Percentiles rank a stretch among this genome's conserved stretches.
Conservation (phyloP, 768 basidiomycete genomes). For the Hypsizygus marmoreus region DNA sequence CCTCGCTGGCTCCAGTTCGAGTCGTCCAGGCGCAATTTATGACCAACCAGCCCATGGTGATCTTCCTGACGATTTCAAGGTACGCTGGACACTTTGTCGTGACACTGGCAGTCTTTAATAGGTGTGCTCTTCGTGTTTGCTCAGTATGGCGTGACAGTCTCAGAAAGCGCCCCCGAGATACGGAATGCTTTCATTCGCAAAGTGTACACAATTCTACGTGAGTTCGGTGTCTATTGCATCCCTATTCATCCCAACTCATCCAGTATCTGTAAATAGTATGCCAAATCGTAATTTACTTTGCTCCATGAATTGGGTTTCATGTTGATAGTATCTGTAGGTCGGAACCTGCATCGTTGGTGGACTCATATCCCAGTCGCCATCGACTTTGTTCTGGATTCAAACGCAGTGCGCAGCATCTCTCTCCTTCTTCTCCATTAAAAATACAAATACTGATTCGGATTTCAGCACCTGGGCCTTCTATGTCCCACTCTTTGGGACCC, state of each 20-base stretch:
- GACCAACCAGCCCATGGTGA: slow-evolving; percentile 77
- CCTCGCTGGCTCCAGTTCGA: slow-evolving; percentile 52
- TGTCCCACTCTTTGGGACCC: slow-evolving; percentile 73
- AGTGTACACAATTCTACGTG: slow-evolving; percentile 88
- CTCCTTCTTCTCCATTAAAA: background rate
- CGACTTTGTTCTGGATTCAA: slow-evolving; percentile 69
- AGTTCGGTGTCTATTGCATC: slow-evolving; percentile 32
- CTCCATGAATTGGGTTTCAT: background rate
- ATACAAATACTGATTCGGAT: slow-evolving; percentile 1
- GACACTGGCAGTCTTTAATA: background rate
- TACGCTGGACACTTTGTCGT: slow-evolving; percentile 28
- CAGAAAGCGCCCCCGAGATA: slow-evolving; percentile 77
- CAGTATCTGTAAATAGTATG: slow-evolving; percentile 44
- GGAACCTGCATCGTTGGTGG: slow-evolving; percentile 82
- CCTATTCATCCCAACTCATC: slow-evolving; percentile 3
- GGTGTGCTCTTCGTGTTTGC: slow-evolving; percentile 6
- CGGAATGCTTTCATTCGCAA: slow-evolving; percentile 87
- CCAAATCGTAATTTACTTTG: slow-evolving; percentile 62
- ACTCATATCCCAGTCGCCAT: slow-evolving; percentile 60
- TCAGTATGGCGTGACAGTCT: slow-evolving; percentile 81
- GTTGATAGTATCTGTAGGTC: slow-evolving; percentile 36
- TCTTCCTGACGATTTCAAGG: slow-evolving; percentile 94
- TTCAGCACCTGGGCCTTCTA: slow-evolving; percentile 78
- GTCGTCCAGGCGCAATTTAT: slow-evolving; percentile 54
- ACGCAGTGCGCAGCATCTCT: slow-evolving; percentile 51